Base-by-base conservation (phyloP, 495 filamentous ascomycete genomes). In the Glonium stellatum region DNA sequence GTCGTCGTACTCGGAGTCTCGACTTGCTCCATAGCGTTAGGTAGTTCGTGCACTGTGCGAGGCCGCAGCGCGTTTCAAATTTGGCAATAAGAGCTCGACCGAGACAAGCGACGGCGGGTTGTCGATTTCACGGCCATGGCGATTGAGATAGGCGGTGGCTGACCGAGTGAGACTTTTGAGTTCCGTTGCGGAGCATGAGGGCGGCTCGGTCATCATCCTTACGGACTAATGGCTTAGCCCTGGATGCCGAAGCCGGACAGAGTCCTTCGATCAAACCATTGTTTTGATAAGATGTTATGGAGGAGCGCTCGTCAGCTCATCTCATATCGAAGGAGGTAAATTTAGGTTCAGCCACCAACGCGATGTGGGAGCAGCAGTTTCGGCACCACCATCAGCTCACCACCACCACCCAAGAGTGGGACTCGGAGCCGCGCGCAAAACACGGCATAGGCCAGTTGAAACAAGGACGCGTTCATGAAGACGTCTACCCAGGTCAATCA, bases 291-390 rank as follows among this genome's bases (percentile, higher is more conserved):
- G 27, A 31, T 31, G 3, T 31, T 31, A 31, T 31, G 27, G 27
- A 31, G 27, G 27, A 31, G 27, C 27, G 27, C 27, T 31, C n/a
- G 31, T 35, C 42, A 48, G 42, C 42, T 36, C 57, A 55, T 34
- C 39, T 53, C 44, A 57, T n/a, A 23, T 57, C 51, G 4, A 31
- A 39, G 58, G 51, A 31, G 34, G 44, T 61, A 58, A 61, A 48
- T 50, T 61, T 65, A 55, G 63, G 27, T 50, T 61, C 57, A 60
- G 57, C 62, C 62, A 60, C 57, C 23, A 39, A 54, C 34, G 35
- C 41, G 37, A 35, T n/a, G 1, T 21, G 58, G 19, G 51, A 47
- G 49, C 55, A 54, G 61, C 61, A 58, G 54, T 54, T 42, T 22
- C 58, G 19, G 58, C 50, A 52, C 27, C 54, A 31, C 39, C 58